Conservation (phyloP, 768 basidiomycete species). For the Agrocybe praecox region DNA sequence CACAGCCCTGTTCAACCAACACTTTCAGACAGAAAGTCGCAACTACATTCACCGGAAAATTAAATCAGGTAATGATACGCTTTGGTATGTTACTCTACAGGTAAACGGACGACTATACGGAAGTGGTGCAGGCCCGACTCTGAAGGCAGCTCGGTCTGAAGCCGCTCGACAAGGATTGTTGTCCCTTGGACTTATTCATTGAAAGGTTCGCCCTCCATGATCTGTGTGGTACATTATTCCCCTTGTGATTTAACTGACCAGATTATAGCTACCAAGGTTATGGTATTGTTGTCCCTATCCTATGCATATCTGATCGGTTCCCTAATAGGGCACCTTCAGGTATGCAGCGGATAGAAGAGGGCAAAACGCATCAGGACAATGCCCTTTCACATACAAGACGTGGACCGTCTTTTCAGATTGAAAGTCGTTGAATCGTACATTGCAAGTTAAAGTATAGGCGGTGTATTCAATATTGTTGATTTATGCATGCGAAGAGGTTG, state of each 20-base stretch:
- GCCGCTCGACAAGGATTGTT: not conserved
- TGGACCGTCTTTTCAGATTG: too few relatives aligned
- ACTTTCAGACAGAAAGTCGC: not conserved
- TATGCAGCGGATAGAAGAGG: not conserved
- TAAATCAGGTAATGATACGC: not conserved
- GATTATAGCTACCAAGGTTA: not conserved
- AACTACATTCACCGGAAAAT: not conserved
- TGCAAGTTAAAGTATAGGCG: too few relatives aligned
- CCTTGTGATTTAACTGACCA: not conserved
- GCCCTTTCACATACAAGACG: too few relatives aligned
- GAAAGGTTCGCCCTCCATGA: not conserved
- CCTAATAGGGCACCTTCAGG: not conserved
- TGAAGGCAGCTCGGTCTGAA: not conserved
- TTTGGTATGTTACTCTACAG: not conserved
- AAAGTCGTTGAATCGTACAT: too few relatives aligned
- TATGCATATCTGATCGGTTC: not conserved
- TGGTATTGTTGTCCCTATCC: not conserved
- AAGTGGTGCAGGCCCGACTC: not conserved
- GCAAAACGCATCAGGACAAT: too few relatives aligned
- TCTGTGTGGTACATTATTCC: not conserved
- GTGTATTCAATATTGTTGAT: too few relatives aligned
- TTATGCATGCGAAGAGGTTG: too few relatives aligned
- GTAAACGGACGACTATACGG: not conserved
- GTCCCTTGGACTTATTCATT: not conserved
- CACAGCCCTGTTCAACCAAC: not conserved